phyloP scores from a whole-genome alignment of 768 basidiomycete species.

The Stropharia rugosoannulata region DNA sequence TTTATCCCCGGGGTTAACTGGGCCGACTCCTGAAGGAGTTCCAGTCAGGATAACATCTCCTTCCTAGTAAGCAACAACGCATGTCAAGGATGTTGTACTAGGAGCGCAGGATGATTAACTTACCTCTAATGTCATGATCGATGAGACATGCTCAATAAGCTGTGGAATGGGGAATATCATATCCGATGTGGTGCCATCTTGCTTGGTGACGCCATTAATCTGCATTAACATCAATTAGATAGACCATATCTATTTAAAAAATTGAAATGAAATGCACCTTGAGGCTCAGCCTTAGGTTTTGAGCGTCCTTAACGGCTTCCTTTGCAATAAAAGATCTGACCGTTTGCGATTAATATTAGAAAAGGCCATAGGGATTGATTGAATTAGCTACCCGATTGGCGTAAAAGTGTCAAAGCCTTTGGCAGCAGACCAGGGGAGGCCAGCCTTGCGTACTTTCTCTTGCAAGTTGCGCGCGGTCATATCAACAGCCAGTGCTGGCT shows the following conservation, averaged over 20 bases:
- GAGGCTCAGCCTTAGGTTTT: constrained; percentile 74
- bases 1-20: constrained; percentile 1
- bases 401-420: constrained; percentile 99
- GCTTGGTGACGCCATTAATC: constrained; percentile 84
- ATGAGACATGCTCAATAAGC: constrained; percentile 87
- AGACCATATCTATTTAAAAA: neutral
- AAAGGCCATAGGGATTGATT: neutral
- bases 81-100: neutral
- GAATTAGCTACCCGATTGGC: constrained; percentile 68
- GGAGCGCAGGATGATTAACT: constrained; percentile 9
- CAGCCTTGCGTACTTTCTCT: constrained; percentile 86
- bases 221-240: constrained; percentile 25
- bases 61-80: constrained; percentile 47
- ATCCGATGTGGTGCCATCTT: constrained; percentile 80
- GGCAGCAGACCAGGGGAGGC: constrained; percentile 96
- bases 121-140: constrained; percentile 97
- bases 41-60: constrained; percentile 84
- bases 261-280: constrained; percentile 44
- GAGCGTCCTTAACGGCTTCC: constrained; percentile 61
- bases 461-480: constrained; percentile 97
- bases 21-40: constrained; percentile 6
- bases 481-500: constrained; percentile 85
- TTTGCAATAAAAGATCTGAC: constrained; percentile 81
- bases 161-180: constrained; percentile 93
- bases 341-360: neutral